Conservation (phyloP, 2,329 filamentous ascomycete genomes). For the Fusarium tjaetaba region DNA sequence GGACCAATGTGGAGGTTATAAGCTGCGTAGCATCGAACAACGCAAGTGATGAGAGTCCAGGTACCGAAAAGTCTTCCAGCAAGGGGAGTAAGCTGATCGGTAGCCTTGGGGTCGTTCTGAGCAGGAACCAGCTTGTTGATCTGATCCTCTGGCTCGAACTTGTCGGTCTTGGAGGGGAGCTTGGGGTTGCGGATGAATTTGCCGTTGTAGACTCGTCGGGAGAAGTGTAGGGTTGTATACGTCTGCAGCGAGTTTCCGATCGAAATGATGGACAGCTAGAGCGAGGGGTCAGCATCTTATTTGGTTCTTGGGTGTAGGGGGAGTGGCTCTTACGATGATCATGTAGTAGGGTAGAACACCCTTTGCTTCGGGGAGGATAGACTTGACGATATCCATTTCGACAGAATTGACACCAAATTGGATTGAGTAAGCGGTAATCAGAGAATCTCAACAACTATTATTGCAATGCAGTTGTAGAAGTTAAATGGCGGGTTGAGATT, state of each 20-base stretch:
- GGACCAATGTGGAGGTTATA: slow-evolving; percentile 79
- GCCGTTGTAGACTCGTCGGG: slow-evolving; percentile 85
- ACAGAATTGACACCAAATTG: background rate
- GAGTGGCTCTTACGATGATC: slow-evolving; percentile 57
- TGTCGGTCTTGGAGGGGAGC: slow-evolving; percentile 53
- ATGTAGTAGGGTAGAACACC: slow-evolving; percentile 69
- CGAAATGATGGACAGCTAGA: slow-evolving; percentile 82
- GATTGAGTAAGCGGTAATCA: background rate
- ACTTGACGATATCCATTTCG: slow-evolving; percentile 57
- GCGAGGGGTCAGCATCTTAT: slow-evolving; percentile 24
- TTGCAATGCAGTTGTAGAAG: background rate
- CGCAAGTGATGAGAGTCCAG: slow-evolving; percentile 82
- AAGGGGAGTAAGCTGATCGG: slow-evolving; percentile 76
- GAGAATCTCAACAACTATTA: slow-evolving; percentile 17
- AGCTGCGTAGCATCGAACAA: slow-evolving; percentile 84
- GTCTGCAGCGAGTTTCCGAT: slow-evolving; percentile 87
- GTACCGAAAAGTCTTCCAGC: slow-evolving; percentile 85
- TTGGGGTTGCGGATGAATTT: slow-evolving; percentile 63
- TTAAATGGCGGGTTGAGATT: slow-evolving; percentile 1
- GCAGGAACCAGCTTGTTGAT: slow-evolving; percentile 61
- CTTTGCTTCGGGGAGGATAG: slow-evolving; percentile 59
- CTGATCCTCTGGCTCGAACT: slow-evolving; percentile 62
- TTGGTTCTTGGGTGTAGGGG: background rate
- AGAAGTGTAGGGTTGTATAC: slow-evolving; percentile 82
- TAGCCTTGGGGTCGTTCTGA: slow-evolving; percentile 56